Evolutionary conservation across 2,329 filamentous ascomycete genomes (phyloP).

Genomic region (Claviceps sp.): DNA sequence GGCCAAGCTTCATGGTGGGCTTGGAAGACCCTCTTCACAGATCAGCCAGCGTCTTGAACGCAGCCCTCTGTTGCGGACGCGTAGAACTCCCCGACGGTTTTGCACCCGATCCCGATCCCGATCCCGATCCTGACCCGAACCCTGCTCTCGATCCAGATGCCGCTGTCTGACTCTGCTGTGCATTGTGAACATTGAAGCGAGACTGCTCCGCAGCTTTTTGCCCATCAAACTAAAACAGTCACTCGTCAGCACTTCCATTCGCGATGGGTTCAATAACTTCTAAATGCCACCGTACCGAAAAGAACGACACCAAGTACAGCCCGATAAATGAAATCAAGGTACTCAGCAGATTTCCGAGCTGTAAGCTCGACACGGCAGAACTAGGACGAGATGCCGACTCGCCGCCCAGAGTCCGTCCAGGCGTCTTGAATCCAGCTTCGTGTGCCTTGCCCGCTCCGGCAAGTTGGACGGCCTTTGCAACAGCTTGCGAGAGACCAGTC

Average conservation of each 20-base stretch:
- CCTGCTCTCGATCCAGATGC: slow-evolving; percentile 4
- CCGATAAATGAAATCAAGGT: slow-evolving; percentile 42
- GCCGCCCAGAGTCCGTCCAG: slow-evolving; percentile 45
- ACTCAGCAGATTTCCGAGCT: slow-evolving; percentile 33
- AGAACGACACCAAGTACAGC: slow-evolving; percentile 47
- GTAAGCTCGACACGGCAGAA: slow-evolving; percentile 12
- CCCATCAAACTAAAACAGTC: slow-evolving; percentile 37
- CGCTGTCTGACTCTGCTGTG: slow-evolving; percentile 5
- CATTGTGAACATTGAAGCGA: slow-evolving; percentile 39
- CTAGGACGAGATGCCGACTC: slow-evolving; percentile 9
- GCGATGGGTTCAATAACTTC: slow-evolving; percentile 2
- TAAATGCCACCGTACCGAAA: slow-evolving; percentile 36
- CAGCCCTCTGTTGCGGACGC: slow-evolving; percentile 17
- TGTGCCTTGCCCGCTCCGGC: slow-evolving; percentile 27
- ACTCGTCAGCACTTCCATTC: slow-evolving; percentile 12
- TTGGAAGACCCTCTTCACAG: slow-evolving; percentile 15
- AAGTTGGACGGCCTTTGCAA: slow-evolving; percentile 55
- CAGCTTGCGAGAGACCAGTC: slow-evolving; percentile 58
- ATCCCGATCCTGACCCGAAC: neutral
- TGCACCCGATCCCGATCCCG: slow-evolving; percentile 1
- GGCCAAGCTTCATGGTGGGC: no score
- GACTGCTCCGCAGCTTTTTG: slow-evolving; percentile 48
- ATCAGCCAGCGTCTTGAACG: slow-evolving; percentile 41
- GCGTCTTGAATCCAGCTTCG: slow-evolving; percentile 34
- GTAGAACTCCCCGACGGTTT: slow-evolving; percentile 13